phyloP scores from a whole-genome alignment of 108 stramenopile species.

The Fragilariopsis cylindrus region DNA sequence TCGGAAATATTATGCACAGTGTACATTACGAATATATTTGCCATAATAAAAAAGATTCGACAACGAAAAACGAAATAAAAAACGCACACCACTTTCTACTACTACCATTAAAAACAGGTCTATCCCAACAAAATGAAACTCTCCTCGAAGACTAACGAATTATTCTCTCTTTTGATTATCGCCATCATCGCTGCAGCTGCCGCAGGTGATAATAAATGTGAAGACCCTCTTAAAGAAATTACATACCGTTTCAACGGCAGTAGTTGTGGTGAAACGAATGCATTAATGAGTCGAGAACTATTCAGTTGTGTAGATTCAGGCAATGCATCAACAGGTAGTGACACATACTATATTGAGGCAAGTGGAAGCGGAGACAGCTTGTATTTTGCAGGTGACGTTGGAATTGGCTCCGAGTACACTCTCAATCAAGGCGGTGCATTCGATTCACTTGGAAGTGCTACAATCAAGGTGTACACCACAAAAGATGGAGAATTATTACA shows the following conservation, averaged over 20 bases:
- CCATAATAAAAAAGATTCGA: too few species aligned
- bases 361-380: background rate
- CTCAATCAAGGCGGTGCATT: background rate
- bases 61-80: too few species aligned
- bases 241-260: constrained; percentile 17
- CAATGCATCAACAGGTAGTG: background rate
- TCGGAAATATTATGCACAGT: too few species aligned
- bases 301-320: constrained; percentile 28
- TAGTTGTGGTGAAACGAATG: constrained; percentile 12
- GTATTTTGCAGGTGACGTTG: constrained; percentile 27
- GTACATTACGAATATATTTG: too few species aligned
- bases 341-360: constrained; percentile 5
- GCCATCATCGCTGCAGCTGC: too few species aligned
- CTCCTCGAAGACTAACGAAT: too few species aligned
- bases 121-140: too few species aligned
- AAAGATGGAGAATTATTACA: constrained; percentile 13
- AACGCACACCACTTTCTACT: too few species aligned
- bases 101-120: too few species aligned
- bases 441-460: constrained; percentile 1
- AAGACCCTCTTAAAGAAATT: constrained; percentile 18
- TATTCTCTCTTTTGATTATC: too few species aligned
- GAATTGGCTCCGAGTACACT: constrained; percentile 15
- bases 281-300: background rate
- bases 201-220: constrained; percentile 15
- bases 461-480: background rate